Conservation (phyloP, 2,329 filamentous ascomycete species). For the Trichoderma sp. region DNA sequence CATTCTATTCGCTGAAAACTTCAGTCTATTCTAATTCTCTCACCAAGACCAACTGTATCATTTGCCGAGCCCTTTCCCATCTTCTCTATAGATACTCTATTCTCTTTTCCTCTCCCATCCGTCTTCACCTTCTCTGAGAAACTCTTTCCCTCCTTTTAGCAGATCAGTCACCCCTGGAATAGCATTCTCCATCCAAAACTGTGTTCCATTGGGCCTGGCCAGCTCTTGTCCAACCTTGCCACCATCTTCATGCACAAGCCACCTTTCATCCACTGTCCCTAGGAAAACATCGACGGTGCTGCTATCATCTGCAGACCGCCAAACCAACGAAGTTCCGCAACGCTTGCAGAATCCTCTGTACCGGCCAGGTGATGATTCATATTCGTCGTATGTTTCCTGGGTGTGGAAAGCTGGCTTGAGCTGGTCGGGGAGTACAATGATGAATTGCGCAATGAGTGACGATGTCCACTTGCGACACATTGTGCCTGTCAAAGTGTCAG, state of each 20-base stretch:
- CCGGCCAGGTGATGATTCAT: constrained; percentile 7
- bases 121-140: constrained; percentile 2
- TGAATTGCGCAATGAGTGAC: constrained; percentile 14
- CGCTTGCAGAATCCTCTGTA: constrained; percentile 14
- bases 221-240: constrained; percentile 11
- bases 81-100: not conserved
- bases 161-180: constrained; percentile 5
- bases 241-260: constrained; percentile 7
- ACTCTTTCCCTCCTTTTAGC: not conserved
- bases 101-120: constrained; percentile 11
- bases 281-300: constrained; percentile 8
- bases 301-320: constrained; percentile 1
- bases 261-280: not conserved
- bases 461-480: constrained; percentile 16
- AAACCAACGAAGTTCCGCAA: constrained; percentile 6
- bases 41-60: too few relatives aligned
- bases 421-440: not conserved
- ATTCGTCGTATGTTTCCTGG: not conserved
- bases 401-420: not conserved
- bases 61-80: too few relatives aligned
- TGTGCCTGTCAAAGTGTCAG: not conserved
- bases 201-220: constrained; percentile 2
- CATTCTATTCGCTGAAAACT: not conserved
- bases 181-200: constrained; percentile 15
- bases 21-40: not conserved